A percentile compares a stretch with the other conserved stretches of the same genome.
phyloP scores from a whole-genome alignment of 805 yeast species.

The Grigorovia transvaalensis region DNA sequence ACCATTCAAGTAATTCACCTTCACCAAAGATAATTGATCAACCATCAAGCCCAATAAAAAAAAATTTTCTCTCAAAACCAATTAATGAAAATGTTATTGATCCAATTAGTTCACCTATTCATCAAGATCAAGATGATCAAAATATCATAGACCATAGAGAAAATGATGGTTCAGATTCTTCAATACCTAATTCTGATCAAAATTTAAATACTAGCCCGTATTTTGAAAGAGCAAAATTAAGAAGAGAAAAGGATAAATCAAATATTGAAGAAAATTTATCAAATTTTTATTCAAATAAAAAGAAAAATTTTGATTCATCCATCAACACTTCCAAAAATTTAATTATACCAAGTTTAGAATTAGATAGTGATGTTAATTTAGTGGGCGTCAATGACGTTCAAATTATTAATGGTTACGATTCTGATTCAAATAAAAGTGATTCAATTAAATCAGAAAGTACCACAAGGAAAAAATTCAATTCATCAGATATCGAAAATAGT shows the following conservation, averaged over 20 bases:
- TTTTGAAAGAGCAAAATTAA: neutral
- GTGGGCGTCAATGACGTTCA: neutral
- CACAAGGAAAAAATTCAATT: conserved; percentile 1
- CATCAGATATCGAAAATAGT: conserved; percentile 17
- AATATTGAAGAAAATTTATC: neutral
- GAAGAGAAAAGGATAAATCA: neutral
- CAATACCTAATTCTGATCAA: too few relatives aligned
- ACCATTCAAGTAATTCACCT: neutral
- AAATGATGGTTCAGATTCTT: too few relatives aligned
- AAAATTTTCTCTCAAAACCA: neutral
- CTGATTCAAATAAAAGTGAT: neutral
- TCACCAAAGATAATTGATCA: neutral
- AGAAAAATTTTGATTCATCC: neutral
- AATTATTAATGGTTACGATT: neutral
- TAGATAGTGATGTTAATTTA: neutral
- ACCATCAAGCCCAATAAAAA: neutral
- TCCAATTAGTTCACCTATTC: neutral
- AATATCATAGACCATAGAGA: neutral
- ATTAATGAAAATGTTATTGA: neutral
- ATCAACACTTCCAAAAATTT: neutral
- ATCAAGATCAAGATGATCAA: neutral
- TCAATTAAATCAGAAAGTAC: neutral
- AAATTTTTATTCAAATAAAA: neutral
- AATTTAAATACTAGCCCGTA: neutral
- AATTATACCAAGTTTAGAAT: neutral